Percentiles rank a stretch among this genome's conserved stretches.
Conservation (phyloP, 1,284 basidiomycete genomes). For the Cryptococcus sp. region DNA sequence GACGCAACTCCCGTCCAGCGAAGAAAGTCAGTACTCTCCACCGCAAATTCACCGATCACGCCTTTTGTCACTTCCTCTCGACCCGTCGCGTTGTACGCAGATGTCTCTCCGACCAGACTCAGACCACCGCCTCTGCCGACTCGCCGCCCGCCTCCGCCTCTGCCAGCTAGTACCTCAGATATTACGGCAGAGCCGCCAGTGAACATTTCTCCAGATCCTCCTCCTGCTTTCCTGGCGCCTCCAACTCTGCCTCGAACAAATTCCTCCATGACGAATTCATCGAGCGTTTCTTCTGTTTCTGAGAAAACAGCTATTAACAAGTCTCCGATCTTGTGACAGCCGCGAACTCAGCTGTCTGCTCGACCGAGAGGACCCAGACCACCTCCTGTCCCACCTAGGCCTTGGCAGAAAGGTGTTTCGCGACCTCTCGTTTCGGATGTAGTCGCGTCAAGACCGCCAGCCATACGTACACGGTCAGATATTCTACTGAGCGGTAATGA, state of each 20-base stretch:
- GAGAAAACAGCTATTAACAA: not conserved
- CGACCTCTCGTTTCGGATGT: not conserved
- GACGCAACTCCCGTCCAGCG: not conserved
- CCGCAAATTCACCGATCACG: conserved; percentile 19
- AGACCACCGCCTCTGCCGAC: conserved; percentile 11
- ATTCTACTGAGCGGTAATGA: not conserved
- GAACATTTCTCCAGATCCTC: not conserved
- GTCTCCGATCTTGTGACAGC: not conserved
- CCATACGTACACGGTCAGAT: not conserved
- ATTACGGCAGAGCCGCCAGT: not conserved
- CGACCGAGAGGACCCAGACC: conserved; percentile 34
- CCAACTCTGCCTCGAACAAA: conserved; percentile 6
- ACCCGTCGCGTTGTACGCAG: not conserved
- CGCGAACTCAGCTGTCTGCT: conserved; percentile 1
- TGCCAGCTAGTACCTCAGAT: conserved; percentile 5
- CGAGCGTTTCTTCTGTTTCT: conserved; percentile 3
- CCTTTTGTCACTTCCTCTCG: conserved; percentile 1
- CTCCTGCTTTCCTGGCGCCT: conserved; percentile 6
- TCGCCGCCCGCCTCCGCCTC: conserved; percentile 21
- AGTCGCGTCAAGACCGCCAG: not conserved
- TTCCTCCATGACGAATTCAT: not conserved
- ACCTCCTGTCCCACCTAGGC: conserved; percentile 32
- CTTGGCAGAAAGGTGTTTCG: conserved; percentile 12
- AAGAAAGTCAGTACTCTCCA: conserved; percentile 13
- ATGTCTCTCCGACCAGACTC: not conserved